Conservation (phyloP, 2,329 filamentous ascomycete species). For the Cercospora sojina region DNA sequence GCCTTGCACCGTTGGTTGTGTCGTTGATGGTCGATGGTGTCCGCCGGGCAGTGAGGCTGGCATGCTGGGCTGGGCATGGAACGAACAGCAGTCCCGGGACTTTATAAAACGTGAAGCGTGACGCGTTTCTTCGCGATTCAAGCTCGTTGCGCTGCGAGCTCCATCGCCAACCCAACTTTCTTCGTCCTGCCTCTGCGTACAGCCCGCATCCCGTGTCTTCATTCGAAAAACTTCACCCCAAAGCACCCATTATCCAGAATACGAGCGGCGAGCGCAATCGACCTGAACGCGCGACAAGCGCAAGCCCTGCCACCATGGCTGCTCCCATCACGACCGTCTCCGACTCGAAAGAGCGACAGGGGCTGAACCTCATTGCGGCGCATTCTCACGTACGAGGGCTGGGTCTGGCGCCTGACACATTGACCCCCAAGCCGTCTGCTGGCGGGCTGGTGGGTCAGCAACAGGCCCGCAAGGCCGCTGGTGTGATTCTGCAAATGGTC, state of each 20-base stretch:
- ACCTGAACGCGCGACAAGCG: constrained; percentile 10
- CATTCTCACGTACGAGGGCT: constrained; percentile 97
- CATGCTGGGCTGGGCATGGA: neutral
- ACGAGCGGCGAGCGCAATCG: neutral
- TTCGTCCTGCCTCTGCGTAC: neutral
- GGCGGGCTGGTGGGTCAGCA: constrained; percentile 95
- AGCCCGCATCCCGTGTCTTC: neutral
- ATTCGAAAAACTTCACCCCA: neutral
- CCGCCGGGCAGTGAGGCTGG: neutral
- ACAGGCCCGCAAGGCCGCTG: constrained; percentile 93
- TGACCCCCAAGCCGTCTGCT: constrained; percentile 80
- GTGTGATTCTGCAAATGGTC: constrained; percentile 96
- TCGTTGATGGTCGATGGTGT: neutral
- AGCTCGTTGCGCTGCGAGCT: neutral
- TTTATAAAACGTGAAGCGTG: neutral
- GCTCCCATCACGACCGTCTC: constrained; percentile 74
- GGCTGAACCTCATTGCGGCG: constrained; percentile 94
- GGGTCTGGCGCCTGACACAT: constrained; percentile 85
- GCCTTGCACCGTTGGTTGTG: neutral
- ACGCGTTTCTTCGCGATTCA: constrained; percentile 4
- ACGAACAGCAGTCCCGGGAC: neutral
- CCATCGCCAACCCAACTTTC: neutral
- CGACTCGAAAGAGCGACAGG: constrained; percentile 92
- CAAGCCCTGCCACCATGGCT: constrained; percentile 13
- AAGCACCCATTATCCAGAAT: neutral